These are phyloP conservation scores for Chaetomium cochliodes DNA, from an alignment of 495 filamentous ascomycete species.

Conservation along the genomic window DNA sequence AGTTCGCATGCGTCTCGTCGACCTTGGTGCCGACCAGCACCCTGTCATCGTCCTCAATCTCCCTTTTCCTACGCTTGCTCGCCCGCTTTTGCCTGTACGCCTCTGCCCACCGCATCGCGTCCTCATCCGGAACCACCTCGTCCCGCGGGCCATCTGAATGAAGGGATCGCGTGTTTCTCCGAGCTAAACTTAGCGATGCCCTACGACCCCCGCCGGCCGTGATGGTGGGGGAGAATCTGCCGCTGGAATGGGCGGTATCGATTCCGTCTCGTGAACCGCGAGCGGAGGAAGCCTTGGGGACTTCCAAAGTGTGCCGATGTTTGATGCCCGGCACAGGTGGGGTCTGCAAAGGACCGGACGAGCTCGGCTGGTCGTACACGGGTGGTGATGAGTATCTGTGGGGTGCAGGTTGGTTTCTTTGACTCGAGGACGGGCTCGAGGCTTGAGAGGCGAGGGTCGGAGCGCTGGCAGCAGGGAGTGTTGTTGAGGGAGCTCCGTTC, in stretches of 20 bases:
- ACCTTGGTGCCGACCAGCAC: slow-evolving; percentile 98
- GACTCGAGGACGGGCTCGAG: slow-evolving; percentile 43
- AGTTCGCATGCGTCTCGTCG: slow-evolving; percentile 95
- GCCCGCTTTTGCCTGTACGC: slow-evolving; percentile 86
- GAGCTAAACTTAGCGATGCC: slow-evolving; percentile 75
- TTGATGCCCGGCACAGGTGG: slow-evolving; percentile 54
- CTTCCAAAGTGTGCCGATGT: slow-evolving; percentile 89
- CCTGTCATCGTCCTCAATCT: slow-evolving; percentile 90
- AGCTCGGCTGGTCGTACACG: slow-evolving; percentile 45
- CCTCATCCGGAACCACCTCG: slow-evolving; percentile 78
- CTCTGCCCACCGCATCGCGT: slow-evolving; percentile 89
- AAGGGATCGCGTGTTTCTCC: slow-evolving; percentile 78
- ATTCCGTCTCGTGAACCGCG: slow-evolving; percentile 57
- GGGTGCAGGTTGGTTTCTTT: slow-evolving; percentile 42
- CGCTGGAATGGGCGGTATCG: slow-evolving; percentile 66
- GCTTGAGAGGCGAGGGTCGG: slow-evolving; percentile 43
- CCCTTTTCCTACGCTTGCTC: slow-evolving; percentile 72
- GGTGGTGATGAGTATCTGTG: slow-evolving; percentile 79
- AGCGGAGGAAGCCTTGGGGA: slow-evolving; percentile 58
- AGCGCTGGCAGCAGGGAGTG: slow-evolving; percentile 25
- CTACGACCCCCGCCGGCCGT: slow-evolving; percentile 58
- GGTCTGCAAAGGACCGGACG: slow-evolving; percentile 47
- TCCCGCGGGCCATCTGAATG: slow-evolving; percentile 81
- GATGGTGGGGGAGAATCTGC: slow-evolving; percentile 79
- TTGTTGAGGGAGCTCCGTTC: slow-evolving; percentile 24